Evolutionary conservation across 2,329 filamentous ascomycete species (phyloP), one percentile per base, ranked within the genome.

Genomic region (Pseudogymnoascus sp.): DNA sequence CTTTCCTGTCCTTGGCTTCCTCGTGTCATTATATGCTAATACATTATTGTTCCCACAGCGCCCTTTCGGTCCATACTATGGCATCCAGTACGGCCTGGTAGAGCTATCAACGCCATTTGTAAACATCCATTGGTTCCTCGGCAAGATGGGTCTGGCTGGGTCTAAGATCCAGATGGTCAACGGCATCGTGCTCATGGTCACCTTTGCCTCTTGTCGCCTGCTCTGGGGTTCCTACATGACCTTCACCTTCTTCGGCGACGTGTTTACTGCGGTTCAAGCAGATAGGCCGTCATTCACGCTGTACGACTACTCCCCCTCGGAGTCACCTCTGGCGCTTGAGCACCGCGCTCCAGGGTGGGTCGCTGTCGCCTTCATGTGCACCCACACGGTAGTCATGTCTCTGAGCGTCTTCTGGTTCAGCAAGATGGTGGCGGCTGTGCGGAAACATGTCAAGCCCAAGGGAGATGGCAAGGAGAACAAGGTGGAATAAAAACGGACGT

Each of bases 41-140:
- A 3, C 63, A 59, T 62, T 63, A 63, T 49, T 64, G 34, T 63
- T 31, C 62, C 37, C 31, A 34, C 71, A 93, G 90, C 82, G 89
- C 62, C 90, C 90, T 2, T 91, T 93, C 69, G 81, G 91, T 69
- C 92, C 93, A 77, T 92, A 87, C 78, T 95, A 93, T 75, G 88
- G 84, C 63, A 82, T 83, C 61, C 83, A 85, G 65, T 95, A 95
- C 75, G 89, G 93, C 71, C 85, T 95, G 61, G 93, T 91, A 82
- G 90, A 95, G 75, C 82, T 95, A 25, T 92, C 89, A 14, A 89
- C 88, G 1, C 90, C 90, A 6, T 92, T 93, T 74, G 82, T 93
- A 65, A 95, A 95, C 72, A 83, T 93, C 69, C 90, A 95, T 78
- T 95, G 90, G 90, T 93, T 95, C 77, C 89, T 88, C 77, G 90